Percentiles rank a stretch among this genome's conserved stretches.
These are phyloP conservation scores for Sporothrix globosa DNA, from an alignment of 2,329 filamentous ascomycete species.

Conservation along the genomic window DNA sequence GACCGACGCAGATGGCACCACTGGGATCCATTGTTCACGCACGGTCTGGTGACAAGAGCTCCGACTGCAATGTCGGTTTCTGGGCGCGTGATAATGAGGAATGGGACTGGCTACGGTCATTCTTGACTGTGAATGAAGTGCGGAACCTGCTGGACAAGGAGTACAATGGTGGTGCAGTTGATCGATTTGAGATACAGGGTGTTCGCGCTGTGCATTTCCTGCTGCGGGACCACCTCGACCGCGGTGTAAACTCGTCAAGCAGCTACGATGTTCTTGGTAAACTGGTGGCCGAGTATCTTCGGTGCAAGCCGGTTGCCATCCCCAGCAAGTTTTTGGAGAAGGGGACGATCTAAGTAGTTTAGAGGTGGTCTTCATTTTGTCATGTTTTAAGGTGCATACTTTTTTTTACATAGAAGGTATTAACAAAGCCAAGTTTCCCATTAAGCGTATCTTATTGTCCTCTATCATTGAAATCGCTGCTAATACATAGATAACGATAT, in stretches of 20 bases:
- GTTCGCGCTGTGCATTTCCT: slow-evolving; percentile 43
- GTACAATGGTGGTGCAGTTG: slow-evolving; percentile 35
- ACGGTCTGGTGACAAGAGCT: slow-evolving; percentile 47
- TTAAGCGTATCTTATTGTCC: too few relatives aligned
- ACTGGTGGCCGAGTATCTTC: slow-evolving; percentile 51
- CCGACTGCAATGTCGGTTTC: slow-evolving; percentile 47
- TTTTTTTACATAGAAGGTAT: neutral
- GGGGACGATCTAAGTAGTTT: neutral
- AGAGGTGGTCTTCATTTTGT: neutral
- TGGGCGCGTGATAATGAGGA: slow-evolving; percentile 48
- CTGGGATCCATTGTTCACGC: slow-evolving; percentile 45
- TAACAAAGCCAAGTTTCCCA: neutral
- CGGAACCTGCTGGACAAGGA: slow-evolving; percentile 36
- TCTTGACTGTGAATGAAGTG: slow-evolving; percentile 42
- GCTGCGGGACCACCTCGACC: slow-evolving; percentile 51
- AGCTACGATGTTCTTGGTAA: slow-evolving; percentile 53
- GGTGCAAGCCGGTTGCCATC: slow-evolving; percentile 15
- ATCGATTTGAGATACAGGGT: slow-evolving; percentile 33
- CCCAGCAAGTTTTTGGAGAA: neutral
- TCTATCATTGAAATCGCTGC: too few relatives aligned
- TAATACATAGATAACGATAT: too few relatives aligned
- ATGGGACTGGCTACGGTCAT: slow-evolving; percentile 46
- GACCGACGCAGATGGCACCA: slow-evolving; percentile 37
- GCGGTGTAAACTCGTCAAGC: slow-evolving; percentile 48
- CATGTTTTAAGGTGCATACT: too few relatives aligned